phyloP scores from a whole-genome alignment of 495 filamentous ascomycete species.

The Trichoderma virens region DNA sequence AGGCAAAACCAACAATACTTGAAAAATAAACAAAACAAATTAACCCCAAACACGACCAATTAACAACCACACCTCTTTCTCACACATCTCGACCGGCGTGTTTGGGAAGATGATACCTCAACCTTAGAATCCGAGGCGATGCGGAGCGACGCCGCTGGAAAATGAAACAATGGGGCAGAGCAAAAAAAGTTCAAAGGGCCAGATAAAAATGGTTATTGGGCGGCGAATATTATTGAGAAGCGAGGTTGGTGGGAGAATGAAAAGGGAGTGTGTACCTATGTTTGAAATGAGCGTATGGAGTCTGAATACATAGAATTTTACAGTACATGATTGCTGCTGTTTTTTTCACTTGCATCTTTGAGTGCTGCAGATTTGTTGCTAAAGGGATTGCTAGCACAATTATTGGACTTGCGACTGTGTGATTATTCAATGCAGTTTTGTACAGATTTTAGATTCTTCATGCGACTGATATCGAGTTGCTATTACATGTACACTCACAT shows the following conservation, averaged over 20 bases:
- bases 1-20: not conserved
- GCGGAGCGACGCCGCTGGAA: not conserved
- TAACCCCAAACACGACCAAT: not conserved
- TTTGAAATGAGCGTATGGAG: constrained; percentile 6
- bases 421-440: too few relatives aligned
- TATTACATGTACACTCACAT: too few relatives aligned
- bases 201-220: not conserved
- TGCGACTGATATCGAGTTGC: too few relatives aligned
- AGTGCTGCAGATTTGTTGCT: too few relatives aligned
- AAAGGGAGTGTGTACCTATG: constrained; percentile 1
- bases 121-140: not conserved
- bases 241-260: not conserved
- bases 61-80: not conserved
- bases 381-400: too few relatives aligned
- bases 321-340: too few relatives aligned
- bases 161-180: not conserved
- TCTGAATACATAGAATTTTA: constrained; percentile 2
- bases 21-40: not conserved
- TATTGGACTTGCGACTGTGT: too few relatives aligned
- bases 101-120: constrained; percentile 3
- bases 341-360: too few relatives aligned
- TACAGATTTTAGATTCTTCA: too few relatives aligned
- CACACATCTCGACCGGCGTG: not conserved
- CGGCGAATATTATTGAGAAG: not conserved
- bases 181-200: not conserved